A percentile compares a stretch with the other conserved stretches of the same genome.
Conservation (phyloP, 306 rosid species). For the Trichosanthes truncata region DNA sequence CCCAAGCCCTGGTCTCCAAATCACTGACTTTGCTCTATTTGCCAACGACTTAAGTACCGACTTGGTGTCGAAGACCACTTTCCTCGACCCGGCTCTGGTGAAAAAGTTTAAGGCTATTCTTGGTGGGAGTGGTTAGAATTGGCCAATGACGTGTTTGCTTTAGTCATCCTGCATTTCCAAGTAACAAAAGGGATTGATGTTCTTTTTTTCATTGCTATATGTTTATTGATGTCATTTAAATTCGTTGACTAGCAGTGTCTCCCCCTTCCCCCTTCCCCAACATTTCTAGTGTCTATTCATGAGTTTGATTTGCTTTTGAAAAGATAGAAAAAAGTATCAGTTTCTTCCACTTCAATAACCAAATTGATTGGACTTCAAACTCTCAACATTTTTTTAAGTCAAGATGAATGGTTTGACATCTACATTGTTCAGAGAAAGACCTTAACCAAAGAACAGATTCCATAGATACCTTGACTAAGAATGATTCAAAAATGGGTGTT, state of each 20-base stretch:
- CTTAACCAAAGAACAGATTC: conserved; percentile 6
- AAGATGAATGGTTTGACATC: neutral
- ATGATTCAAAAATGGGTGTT: neutral
- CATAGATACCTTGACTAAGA: neutral
- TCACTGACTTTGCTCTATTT: conserved; percentile 65
- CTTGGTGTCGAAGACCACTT: conserved; percentile 40
- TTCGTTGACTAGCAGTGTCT: neutral
- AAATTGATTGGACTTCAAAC: neutral
- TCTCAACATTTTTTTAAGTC: neutral
- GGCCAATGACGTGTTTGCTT: neutral
- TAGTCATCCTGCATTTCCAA: neutral
- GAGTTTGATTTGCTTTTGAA: neutral
- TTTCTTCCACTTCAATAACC: neutral
- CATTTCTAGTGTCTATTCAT: neutral
- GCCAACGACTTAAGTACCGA: conserved; percentile 44
- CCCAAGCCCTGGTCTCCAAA: conserved; percentile 79
- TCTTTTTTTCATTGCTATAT: neutral
- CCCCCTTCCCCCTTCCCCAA: neutral
- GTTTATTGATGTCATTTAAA: neutral
- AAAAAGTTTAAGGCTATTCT: conserved; percentile 78
- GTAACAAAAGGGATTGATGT: neutral
- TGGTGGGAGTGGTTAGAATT: conserved; percentile 51
- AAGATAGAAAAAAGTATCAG: neutral
- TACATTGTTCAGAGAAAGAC: too few relatives aligned
- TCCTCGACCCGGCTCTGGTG: conserved; percentile 51